A percentile compares a stretch with the other conserved stretches of the same genome.
phyloP scores from a whole-genome alignment of 495 filamentous ascomycete species.

The Neurospora sp. region DNA sequence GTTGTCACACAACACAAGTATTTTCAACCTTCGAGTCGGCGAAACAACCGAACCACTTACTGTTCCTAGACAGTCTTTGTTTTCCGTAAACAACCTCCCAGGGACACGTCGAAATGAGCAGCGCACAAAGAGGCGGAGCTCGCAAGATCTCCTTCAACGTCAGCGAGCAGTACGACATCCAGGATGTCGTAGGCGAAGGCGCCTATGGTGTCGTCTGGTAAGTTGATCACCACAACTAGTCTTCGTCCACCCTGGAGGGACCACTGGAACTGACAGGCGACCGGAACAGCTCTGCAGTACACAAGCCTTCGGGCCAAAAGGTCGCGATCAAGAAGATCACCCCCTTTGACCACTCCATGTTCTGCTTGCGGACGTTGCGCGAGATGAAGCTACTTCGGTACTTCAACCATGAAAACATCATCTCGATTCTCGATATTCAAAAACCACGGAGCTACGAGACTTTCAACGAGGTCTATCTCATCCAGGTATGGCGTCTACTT shows the following conservation, averaged over 20 bases:
- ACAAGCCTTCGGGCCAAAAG: slow-evolving; percentile 97
- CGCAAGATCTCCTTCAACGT: slow-evolving; percentile 99
- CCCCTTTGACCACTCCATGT: slow-evolving; percentile 98
- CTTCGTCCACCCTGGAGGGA: background rate
- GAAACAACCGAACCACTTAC: background rate
- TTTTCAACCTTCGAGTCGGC: background rate
- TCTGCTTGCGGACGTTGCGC: slow-evolving; percentile 90
- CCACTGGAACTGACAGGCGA: background rate
- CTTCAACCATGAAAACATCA: slow-evolving; percentile 99
- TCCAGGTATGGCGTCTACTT: slow-evolving; percentile 56
- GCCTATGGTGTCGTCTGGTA: slow-evolving; percentile 99
- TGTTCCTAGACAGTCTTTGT: slow-evolving; percentile 10
- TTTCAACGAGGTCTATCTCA: slow-evolving; percentile 97
- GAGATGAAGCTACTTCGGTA: slow-evolving; percentile 99
- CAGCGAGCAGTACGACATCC: slow-evolving; percentile 98
- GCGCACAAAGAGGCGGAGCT: slow-evolving; percentile 41
- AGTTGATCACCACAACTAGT: slow-evolving; percentile 18
- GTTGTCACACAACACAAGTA: background rate
- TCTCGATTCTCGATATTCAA: slow-evolving; percentile 98
- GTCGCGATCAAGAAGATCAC: slow-evolving; percentile 99
- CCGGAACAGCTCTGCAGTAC: slow-evolving; percentile 72
- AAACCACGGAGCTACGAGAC: slow-evolving; percentile 91
- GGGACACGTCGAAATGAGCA: slow-evolving; percentile 18
- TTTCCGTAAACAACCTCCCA: background rate
- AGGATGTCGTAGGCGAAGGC: slow-evolving; percentile 97